phyloP scores from a whole-genome alignment of 768 basidiomycete genomes.

The Rhodotorula babjevae region DNA sequence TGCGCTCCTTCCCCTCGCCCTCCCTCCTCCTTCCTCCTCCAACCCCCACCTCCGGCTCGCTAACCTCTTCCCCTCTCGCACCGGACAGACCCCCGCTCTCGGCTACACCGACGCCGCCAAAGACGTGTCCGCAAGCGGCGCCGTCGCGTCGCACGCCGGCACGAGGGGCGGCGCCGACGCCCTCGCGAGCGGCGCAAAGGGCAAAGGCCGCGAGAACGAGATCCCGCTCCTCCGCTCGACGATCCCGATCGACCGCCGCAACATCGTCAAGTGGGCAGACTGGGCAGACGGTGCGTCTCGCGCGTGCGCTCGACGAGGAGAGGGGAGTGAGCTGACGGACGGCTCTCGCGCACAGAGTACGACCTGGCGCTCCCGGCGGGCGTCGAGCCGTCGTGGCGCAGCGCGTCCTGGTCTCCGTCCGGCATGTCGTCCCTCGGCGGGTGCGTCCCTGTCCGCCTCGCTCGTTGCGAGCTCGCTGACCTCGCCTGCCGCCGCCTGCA shows the following conservation, averaged over 20 bases:
- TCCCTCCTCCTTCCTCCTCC: not conserved
- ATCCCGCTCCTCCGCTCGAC: not conserved
- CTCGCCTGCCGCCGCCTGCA: not conserved
- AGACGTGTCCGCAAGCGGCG: not conserved
- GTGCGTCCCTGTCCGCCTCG: not conserved
- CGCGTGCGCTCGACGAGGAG: no score
- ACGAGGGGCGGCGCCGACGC: not conserved
- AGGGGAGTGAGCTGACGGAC: not conserved
- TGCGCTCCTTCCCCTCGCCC: not conserved
- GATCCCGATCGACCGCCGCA: slow-evolving; percentile 14
- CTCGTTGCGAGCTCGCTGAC: not conserved
- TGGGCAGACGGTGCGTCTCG: slow-evolving; percentile 12
- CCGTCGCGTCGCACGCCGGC: not conserved
- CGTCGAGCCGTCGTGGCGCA: slow-evolving; percentile 8
- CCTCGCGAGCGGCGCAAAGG: not conserved
- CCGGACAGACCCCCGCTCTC: not conserved
- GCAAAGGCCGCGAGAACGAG: slow-evolving; percentile 7
- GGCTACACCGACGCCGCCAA: not conserved
- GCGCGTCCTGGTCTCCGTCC: slow-evolving; percentile 11
- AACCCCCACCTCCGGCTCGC: no score
- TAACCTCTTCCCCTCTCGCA: not conserved
- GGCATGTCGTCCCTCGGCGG: slow-evolving; percentile 24
- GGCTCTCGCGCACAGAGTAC: not conserved
- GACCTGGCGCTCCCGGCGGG: not conserved
- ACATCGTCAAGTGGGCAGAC: slow-evolving; percentile 12